Percentiles rank a stretch among this genome's conserved stretches.
phyloP scores from a whole-genome alignment of 495 filamentous ascomycete genomes.

The Acidiella bohemica region DNA sequence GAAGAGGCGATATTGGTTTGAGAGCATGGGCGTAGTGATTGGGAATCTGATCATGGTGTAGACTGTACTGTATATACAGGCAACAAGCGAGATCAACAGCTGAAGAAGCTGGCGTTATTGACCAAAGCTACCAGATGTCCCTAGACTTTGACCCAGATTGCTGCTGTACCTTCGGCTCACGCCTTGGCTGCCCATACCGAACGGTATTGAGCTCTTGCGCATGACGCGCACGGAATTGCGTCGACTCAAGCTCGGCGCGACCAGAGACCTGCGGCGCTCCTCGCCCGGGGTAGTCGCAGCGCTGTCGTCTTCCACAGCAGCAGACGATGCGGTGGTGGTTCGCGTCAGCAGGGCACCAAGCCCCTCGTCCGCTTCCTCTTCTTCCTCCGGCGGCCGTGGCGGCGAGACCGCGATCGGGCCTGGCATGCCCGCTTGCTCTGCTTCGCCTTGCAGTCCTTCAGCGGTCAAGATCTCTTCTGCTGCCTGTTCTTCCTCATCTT shows the following conservation, averaged over 20 bases:
- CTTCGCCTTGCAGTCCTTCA: constrained; percentile 6
- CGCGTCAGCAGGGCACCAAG: constrained; percentile 2
- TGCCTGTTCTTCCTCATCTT: constrained; percentile 15
- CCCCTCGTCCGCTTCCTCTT: constrained; percentile 6
- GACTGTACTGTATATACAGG: too few relatives aligned
- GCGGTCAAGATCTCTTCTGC: constrained; percentile 1
- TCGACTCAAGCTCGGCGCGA: constrained; percentile 3
- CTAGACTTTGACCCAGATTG: constrained; percentile 19
- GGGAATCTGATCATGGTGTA: constrained; percentile 66
- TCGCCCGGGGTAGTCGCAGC: neutral
- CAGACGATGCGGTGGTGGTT: constrained; percentile 5
- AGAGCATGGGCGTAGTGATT: constrained; percentile 67
- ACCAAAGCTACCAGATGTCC: constrained; percentile 8
- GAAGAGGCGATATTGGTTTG: constrained; percentile 62
- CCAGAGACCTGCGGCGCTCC: neutral
- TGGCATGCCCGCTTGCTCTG: constrained; percentile 1
- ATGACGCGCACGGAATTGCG: constrained; percentile 4
- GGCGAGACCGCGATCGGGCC: neutral
- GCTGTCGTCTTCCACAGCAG: neutral
- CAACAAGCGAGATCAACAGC: too few relatives aligned
- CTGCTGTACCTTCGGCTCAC: constrained; percentile 14
- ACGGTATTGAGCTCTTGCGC: constrained; percentile 11
- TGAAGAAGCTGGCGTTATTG: too few relatives aligned
- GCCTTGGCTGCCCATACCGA: constrained; percentile 16
- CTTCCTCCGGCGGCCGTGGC: constrained; percentile 1